Evolutionary conservation across 78 protist species (phyloP).

Genomic region (Dictyostelium firmibasis): DNA sequence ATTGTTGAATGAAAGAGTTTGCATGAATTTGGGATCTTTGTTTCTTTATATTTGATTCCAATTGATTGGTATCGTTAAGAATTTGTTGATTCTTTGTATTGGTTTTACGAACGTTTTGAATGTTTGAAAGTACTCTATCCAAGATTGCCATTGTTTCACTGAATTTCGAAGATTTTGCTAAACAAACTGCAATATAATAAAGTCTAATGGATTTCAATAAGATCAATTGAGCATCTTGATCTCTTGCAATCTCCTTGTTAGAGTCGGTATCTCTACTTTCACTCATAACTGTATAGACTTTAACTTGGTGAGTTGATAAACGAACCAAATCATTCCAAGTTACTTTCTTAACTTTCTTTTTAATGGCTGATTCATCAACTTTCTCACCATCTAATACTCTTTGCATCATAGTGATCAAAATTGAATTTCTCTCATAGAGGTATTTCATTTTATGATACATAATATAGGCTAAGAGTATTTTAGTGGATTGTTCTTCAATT

Average conservation of each 20-base stretch:
- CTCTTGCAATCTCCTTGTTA: not conserved
- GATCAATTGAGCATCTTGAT: conserved; percentile 33
- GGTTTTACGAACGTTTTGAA: not conserved
- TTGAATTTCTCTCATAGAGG: conserved; percentile 21
- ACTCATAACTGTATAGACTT: not conserved
- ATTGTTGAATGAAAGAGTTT: conserved; percentile 53
- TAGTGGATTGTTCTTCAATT: conserved; percentile 24
- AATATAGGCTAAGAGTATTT: not conserved
- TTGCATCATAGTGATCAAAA: not conserved
- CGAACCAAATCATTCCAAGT: conserved; percentile 19
- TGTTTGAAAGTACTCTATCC: not conserved
- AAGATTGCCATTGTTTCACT: conserved; percentile 14
- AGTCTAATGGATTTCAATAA: conserved; percentile 29
- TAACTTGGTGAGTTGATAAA: conserved; percentile 31
- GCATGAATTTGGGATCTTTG: conserved; percentile 53
- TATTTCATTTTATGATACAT: conserved; percentile 26
- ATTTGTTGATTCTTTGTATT: not conserved
- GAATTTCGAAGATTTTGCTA: conserved; percentile 2
- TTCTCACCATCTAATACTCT: not conserved
- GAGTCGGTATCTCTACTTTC: conserved; percentile 2
- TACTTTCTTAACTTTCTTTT: not conserved
- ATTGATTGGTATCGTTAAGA: not conserved
- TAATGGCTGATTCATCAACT: not conserved
- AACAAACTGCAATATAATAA: not conserved
- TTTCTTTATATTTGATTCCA: not conserved